Base-by-base conservation (phyloP, 116 monocot species). In the Zostera marina region DNA sequence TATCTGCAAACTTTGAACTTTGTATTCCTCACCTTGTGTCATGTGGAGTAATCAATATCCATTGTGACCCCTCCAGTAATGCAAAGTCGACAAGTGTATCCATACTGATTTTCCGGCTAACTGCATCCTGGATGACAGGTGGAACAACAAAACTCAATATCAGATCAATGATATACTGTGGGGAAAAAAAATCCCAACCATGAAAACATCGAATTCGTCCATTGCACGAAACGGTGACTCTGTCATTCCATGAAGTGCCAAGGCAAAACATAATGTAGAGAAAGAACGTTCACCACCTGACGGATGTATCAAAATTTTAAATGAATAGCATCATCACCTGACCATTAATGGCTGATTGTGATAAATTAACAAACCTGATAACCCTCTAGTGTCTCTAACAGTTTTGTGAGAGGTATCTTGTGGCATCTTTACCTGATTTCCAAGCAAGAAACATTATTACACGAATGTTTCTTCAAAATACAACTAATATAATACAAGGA, bases 201-300 rank as follows among this genome's bases (percentile, higher is more conserved):
- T 99, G 52, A 99, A 91, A 5, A 99, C 98, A 70, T 99, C 98
- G 74, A 99, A 91, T 65, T 91, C 98, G 72, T 99, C 98, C 98
- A 99, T 99, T 16, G 98, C 91, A 41, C 91, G 76, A 56, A 99
- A 86, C 56, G 91, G 91, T 23, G 91, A 75, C 68, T 99, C 98
- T 12, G 91, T 91, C 90, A 98, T 86, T 16, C 83, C 86, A 65
- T 98, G 98, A 63, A 98, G 91, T 66, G 98, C 86, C 43, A 99
- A 58, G 17, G 98, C 81, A 70, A 91, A 99, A 60, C 91, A 99
- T 32, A 99, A 76, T 11, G 91, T 99, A 20, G 98, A 91, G 60
- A 91, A 99, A 32, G 98, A 91, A 14, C 86, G 74, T 46, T 99
- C 91, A 11, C 98, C 98, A 47, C 98, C 98, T 91, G 56, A 9